Evolutionary conservation across 495 filamentous ascomycete species (phyloP).

Genomic region (Penicillium fimorum): DNA sequence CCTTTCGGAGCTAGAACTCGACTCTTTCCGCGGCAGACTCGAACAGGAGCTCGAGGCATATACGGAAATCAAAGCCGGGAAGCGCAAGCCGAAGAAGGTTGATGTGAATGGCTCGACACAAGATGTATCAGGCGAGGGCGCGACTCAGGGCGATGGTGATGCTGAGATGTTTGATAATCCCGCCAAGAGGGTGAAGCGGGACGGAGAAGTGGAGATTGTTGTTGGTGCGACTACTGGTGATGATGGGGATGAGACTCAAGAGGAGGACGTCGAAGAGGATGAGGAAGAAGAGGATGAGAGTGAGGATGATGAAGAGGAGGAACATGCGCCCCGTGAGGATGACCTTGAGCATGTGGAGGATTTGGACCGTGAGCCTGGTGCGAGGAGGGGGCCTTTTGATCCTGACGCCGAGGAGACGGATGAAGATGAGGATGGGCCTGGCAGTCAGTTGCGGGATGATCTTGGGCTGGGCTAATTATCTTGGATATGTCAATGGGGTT

Average conservation of each 20-base stretch:
- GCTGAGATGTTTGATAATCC: conserved; percentile 36
- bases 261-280: conserved; percentile 52
- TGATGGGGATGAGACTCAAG: conserved; percentile 54
- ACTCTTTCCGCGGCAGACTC: conserved; percentile 63
- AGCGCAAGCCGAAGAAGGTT: conserved; percentile 60
- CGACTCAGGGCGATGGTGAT: conserved; percentile 39
- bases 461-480: conserved; percentile 36
- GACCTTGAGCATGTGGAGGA: conserved; percentile 67
- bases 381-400: conserved; percentile 30
- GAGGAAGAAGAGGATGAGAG: conserved; percentile 56
- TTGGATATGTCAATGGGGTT: neutral
- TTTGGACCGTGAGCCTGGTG: conserved; percentile 41
- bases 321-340: conserved; percentile 45
- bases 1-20: conserved; percentile 79
- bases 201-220: conserved; percentile 33
- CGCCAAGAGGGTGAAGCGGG: conserved; percentile 50
- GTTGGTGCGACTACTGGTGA: conserved; percentile 44
- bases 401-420: conserved; percentile 46
- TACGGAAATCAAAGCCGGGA: conserved; percentile 62
- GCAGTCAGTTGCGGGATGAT: conserved; percentile 43
- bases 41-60: conserved; percentile 59
- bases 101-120: conserved; percentile 35
- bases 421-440: conserved; percentile 45
- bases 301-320: conserved; percentile 49
- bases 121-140: conserved; percentile 36